Conservation (phyloP, 352 stramenopile genomes). For the Globisporangium abappressorium region DNA sequence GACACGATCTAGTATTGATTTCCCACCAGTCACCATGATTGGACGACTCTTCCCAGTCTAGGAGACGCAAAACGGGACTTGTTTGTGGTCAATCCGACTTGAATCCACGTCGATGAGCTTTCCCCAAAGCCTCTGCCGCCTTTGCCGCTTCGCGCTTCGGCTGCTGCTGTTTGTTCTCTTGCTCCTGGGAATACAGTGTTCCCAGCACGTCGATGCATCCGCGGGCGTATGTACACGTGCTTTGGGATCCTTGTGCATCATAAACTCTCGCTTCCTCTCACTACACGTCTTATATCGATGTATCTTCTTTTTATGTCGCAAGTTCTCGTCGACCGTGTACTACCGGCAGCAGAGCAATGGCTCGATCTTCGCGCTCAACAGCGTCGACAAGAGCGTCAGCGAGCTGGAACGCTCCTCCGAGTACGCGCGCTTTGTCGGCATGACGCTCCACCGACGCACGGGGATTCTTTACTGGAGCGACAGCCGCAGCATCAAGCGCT, state of each 20-base stretch:
- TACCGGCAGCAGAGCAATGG: constrained; percentile 48
- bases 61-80: background rate
- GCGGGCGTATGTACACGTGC: background rate
- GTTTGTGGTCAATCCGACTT: background rate
- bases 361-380: constrained; percentile 56
- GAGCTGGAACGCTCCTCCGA: constrained; percentile 35
- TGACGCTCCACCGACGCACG: constrained; percentile 36
- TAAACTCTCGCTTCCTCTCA: background rate
- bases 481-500: constrained; percentile 34
- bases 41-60: background rate
- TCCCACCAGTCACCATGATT: background rate
- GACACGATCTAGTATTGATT: no score
- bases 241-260: background rate
- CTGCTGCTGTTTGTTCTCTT: background rate
- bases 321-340: constrained; percentile 58
- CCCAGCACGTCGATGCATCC: background rate
- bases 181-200: background rate
- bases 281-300: background rate
- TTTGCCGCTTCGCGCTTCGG: background rate
- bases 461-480: constrained; percentile 61
- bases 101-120: background rate
- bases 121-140: background rate
- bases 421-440: constrained; percentile 44
- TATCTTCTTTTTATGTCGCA: background rate
- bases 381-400: constrained; percentile 26